These are phyloP conservation scores for Catharanthus roseus DNA, from an alignment of 257 asterid genomes.

Conservation along the genomic window DNA sequence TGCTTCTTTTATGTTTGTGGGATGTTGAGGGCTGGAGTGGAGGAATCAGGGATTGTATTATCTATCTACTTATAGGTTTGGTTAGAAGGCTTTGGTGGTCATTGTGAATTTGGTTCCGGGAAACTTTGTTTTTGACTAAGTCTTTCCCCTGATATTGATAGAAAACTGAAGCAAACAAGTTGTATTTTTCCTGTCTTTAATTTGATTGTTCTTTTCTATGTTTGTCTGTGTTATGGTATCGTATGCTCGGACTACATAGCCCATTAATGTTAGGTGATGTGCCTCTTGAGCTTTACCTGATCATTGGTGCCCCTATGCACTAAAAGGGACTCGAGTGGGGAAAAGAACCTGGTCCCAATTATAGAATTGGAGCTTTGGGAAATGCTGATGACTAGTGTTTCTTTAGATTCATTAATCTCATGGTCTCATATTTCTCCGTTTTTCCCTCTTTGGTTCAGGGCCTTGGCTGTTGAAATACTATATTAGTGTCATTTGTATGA, in stretches of 20 bases:
- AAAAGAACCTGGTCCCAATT: neutral
- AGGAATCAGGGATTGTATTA: neutral
- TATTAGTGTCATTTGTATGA: neutral
- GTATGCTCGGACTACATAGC: no score
- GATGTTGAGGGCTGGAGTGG: no score
- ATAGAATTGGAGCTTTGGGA: neutral
- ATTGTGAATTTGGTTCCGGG: neutral
- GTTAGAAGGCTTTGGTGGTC: neutral
- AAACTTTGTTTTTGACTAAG: neutral
- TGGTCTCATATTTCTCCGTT: neutral
- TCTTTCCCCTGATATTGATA: neutral
- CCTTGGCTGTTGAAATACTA: neutral
- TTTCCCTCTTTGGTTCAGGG: neutral
- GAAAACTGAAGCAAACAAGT: neutral
- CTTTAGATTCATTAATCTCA: neutral
- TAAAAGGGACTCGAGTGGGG: neutral
- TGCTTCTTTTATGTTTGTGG: neutral
- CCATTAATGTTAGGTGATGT: neutral
- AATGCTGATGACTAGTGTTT: neutral
- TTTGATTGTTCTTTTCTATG: neutral
- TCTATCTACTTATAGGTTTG: neutral
- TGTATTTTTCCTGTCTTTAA: neutral
- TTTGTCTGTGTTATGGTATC: no score
- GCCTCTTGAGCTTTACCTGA: neutral
- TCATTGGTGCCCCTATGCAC: neutral